Base-by-base conservation (phyloP, 1,284 basidiomycete species). In the Pyrrhoderma lamaoense region DNA sequence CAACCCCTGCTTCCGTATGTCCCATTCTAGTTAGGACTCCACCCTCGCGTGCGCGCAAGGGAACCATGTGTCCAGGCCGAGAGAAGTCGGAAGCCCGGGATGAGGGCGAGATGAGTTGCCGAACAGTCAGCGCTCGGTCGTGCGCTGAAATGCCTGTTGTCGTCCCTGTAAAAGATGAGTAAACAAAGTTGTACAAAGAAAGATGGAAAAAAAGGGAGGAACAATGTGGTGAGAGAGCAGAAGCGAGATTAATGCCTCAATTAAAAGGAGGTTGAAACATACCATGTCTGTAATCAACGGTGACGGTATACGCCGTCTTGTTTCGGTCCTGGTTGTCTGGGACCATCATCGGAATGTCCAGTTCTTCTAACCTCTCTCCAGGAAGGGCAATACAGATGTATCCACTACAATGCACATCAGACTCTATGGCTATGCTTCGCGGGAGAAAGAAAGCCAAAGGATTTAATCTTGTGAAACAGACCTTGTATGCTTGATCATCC, bases 401-500 rank as follows among this genome's bases (percentile, higher is more conserved):
- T 0, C 96, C 95, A 63, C 94, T 97, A 59, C 18, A 44, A 38
- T 11, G 38, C n/a, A 5, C 38, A 40, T 18, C n/a, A 40, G 38
- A 5, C n/a, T 40, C 38, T 40, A 8, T 31, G 11, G 7, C 7
- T 31, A 5, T 31, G 11, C 11, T 31, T 31, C 11, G 27, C 27
- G 27, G 27, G 27, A 31, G 27, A 11, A 31, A 31, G 27, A 31
- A 31, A 31, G 5, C 5, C 11, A 11, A 31, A 31, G 11, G 27
- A 5, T 5, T 31, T 5, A 31, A 31, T 5, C 42, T 34, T 50
- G 46, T 31, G 31, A 42, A 38, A 37, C 80, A 54, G 56, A 93
- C 93, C 91, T 95, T 0, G 91, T 92, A 70, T 95, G 86, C 65
- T 87, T 85, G 66, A 99, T 93, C 78, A 99, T 90, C 92, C 93